Evolutionary conservation across 306 rosid species (phyloP), one percentile per base, ranked within the genome.

Genomic region (Myrica gale): DNA sequence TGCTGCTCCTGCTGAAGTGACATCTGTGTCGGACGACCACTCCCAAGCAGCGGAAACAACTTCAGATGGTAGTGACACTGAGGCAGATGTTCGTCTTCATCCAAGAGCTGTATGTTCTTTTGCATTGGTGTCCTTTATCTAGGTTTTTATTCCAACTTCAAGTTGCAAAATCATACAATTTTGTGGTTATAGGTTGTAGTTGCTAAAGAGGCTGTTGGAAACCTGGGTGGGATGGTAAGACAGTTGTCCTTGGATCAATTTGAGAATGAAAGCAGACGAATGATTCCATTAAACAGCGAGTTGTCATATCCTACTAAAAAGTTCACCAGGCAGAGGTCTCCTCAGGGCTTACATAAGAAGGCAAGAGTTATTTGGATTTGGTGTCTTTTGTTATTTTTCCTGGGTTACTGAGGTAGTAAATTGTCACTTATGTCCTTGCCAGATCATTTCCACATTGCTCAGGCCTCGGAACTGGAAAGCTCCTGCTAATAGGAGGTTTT

Each of bases 231-330:
- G 78, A 84, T 96, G 99, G 98, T 96, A 83, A 90, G 99, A 78
- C 99, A 96, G 82, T 84, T 96, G 82, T 96, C 99, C 2, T 85
- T 96, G 60, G 99, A 96, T 86, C 99, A 96, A 82, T 96, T 96
- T 82, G 99, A 96, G 91, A 96, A 96, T 78, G 99, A 96, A 88
- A 96, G 99, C 85, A 88, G 99, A 81, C 91, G 99, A 76, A 96
- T 92, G 99, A 73, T 90, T 86, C 99, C 99, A 43, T 57, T 84
- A 68, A 96, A 89, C 75, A 94, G 88, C 60, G 99, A 96, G 78
- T 76, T 78, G 63, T 83, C 92, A 19, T 82, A 88, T 87, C 88
- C 96, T 74, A 76, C 92, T 45, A 96, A 88, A 83, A 96, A 86
- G 86, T 90, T 92, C 82, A 82, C 89, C 70, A 88, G 98, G 88